A percentile compares a stretch with the other conserved stretches of the same genome.
phyloP scores from a whole-genome alignment of 176 grass and related monocot genomes.

The Oryza meridionalis region DNA sequence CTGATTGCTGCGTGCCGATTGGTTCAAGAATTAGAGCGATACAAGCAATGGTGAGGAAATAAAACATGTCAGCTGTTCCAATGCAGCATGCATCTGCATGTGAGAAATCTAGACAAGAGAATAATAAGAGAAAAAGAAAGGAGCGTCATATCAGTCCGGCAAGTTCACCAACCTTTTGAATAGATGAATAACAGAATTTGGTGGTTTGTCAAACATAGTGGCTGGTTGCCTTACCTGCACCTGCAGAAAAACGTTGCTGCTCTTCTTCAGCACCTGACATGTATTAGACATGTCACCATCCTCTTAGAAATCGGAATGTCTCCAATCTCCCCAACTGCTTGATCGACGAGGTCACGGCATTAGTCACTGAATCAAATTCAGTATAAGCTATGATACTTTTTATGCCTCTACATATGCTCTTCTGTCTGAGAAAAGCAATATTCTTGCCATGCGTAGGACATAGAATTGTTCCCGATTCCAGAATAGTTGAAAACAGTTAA shows the following conservation, averaged over 20 bases:
- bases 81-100: background rate
- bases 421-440: background rate
- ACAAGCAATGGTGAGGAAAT: background rate
- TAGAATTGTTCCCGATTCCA: background rate
- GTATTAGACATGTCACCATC: slow-evolving; percentile 14
- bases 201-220: slow-evolving; percentile 41
- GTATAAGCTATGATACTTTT: background rate
- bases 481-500: background rate
- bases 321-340: background rate
- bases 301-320: slow-evolving; percentile 34
- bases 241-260: slow-evolving; percentile 28
- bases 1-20: no score
- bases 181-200: background rate
- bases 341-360: background rate
- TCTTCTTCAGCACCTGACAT: background rate
- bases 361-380: background rate
- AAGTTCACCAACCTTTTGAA: slow-evolving; percentile 23
- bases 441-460: background rate
- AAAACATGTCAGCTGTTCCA: background rate
- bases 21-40: background rate
- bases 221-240: slow-evolving; percentile 43
- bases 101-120: background rate
- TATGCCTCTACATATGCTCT: background rate
- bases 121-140: background rate
- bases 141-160: background rate